Evolutionary conservation across 345 rosid species (phyloP), one percentile per base, ranked within the genome.

Genomic region (Eutrema japonicum): DNA sequence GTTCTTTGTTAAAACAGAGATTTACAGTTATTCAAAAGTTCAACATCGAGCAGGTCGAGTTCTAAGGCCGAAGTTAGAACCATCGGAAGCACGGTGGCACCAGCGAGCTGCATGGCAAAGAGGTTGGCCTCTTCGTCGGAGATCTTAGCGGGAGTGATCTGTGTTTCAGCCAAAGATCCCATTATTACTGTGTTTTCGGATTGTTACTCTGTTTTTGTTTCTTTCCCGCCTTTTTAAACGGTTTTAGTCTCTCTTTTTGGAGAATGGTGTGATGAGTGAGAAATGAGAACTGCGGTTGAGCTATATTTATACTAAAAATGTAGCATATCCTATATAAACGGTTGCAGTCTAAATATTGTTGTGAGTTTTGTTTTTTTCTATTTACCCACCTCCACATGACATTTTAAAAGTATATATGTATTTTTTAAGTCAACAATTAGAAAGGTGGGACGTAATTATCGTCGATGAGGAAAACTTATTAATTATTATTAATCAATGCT

Each of bases 71-170:
- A 40, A 71, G 88, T 90, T 16, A 93, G 84, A 51, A 90, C 86
- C 98, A 88, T 93, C 0, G 96, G 96, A 5, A 90, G 85, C 43
- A 87, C 87, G 2, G 92, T 88, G 14, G 87, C 85, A 16, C 93
- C 82, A n/a, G 84, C 72, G 8, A 93, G 85, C 62, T 88, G 91
- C 83, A 90, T 83, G 42, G 95, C 95, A 51, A 83, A 88, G 36
- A 83, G 86, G 71, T 78, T 80, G 0, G 88, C 86, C 46, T 93
- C 95, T 56, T 90, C 93, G 30, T 90, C 90, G 2, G 91, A 80
- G 29, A 86, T 80, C 33, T 78, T 81, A 14, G 82, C 68, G 10
- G 92, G 91, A 22, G 84, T 83, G 72, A 86, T 83, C 74, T 86
- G 90, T 64, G 88, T 83, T 76, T 85, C 92, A 2, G 80, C 68